Percentiles rank a stretch among this genome's conserved stretches.
Evolutionary conservation across 2,329 filamentous ascomycete species (phyloP).

Genomic region (Stagonosporopsis tanaceti): DNA sequence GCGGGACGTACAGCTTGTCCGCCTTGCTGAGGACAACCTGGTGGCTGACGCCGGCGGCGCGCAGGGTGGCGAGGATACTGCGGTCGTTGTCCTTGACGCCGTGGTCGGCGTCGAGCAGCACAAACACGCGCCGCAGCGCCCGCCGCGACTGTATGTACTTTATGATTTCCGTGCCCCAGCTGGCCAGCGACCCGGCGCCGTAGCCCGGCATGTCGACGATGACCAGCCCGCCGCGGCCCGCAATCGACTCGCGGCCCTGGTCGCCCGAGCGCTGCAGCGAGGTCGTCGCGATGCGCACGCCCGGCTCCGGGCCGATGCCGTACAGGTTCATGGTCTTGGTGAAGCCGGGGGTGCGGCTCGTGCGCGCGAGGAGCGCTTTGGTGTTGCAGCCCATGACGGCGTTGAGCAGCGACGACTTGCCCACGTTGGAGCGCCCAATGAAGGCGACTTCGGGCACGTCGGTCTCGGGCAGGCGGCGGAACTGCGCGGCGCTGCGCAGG

Average conservation of each 20-base stretch:
- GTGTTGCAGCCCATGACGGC: conserved; percentile 60
- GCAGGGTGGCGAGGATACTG: conserved; percentile 64
- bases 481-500: conserved; percentile 67
- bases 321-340: conserved; percentile 74
- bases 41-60: conserved; percentile 65
- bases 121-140: conserved; percentile 69
- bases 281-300: conserved; percentile 35
- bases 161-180: conserved; percentile 73
- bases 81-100: conserved; percentile 69
- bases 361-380: conserved; percentile 51
- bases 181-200: conserved; percentile 66
- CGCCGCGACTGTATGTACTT: conserved; percentile 70
- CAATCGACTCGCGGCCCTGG: conserved; percentile 38
- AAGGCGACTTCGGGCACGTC: conserved; percentile 69
- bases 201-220: conserved; percentile 78
- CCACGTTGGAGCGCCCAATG: conserved; percentile 74
- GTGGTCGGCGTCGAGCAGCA: conserved; percentile 70
- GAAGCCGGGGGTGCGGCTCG: conserved; percentile 66
- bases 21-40: conserved; percentile 73
- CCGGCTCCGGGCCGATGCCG: conserved; percentile 57
- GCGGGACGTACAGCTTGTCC: conserved; percentile 55
- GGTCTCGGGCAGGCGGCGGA: conserved; percentile 65
- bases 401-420: conserved; percentile 73
- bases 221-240: conserved; percentile 57
- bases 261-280: neutral